Base-by-base conservation (phyloP, 257 asterid genomes). In the Scutellaria baicalensis region DNA sequence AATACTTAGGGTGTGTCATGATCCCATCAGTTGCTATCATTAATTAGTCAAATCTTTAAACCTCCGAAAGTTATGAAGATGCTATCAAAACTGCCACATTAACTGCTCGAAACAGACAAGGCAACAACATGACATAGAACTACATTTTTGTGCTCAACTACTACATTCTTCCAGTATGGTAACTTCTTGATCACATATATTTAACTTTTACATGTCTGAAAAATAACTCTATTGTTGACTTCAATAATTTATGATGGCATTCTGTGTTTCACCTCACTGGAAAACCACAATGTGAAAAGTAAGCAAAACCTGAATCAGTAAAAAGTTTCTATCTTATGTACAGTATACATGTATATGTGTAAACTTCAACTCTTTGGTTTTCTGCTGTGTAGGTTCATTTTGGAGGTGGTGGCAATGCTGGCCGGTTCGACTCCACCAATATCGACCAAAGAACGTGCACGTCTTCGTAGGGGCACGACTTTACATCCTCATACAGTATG, bases 391-490 rank as follows among this genome's bases (percentile, higher is more conserved):
- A 49, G 54, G 13, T 57, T 85, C 85, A 84, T 70, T 76, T 81
- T 13, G 88, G 78, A n/a, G 86, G 79, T 33, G 85, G 84, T 10
- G 90, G 91, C 79, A 80, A 74, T 11, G 93, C 79, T 14, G 77
- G 92, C 21, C 83, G 88, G 63, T 89, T 92, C n/a, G 97, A 84
- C 77, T 92, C 95, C 73, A 93, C 95, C 76, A 93, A 63, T 75
- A 93, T 90, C 17, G 98, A 88, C 98, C 98, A 93, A 35, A 93
- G 88, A 11, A 93, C 91, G 69, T 93, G 97, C 54, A 93, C 98
- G 21, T 93, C 98, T 81, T 93, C 98, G 43, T 80, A 93, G 8
- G 89, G 96, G 81, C 98, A 93, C 3, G 97, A 86, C 80, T 88
- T 93, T 52, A 93, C 97, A 88, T 93, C 97, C 83, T 93, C 98